phyloP scores from a whole-genome alignment of 345 rosid species.

The Litchi chinensis region DNA sequence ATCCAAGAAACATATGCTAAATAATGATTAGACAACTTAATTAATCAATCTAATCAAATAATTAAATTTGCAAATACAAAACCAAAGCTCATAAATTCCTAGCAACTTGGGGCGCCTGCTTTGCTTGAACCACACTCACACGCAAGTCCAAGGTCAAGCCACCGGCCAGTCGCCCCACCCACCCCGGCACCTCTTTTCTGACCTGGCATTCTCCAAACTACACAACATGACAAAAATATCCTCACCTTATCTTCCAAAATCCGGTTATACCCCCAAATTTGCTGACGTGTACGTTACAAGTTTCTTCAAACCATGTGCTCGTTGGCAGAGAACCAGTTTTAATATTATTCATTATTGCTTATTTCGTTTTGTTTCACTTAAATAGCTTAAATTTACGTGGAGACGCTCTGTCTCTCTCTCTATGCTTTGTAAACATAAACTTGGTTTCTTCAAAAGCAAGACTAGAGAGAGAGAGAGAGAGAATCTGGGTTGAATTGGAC shows the following conservation, averaged over 20 bases:
- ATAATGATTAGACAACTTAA: not conserved
- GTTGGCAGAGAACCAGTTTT: slow-evolving; percentile 1
- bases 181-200: slow-evolving; percentile 28
- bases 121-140: slow-evolving; percentile 34
- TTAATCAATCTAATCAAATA: not conserved
- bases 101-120: slow-evolving; percentile 4
- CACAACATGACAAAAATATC: not conserved
- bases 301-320: not conserved
- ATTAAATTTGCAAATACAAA: not conserved
- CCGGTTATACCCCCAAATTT: not conserved
- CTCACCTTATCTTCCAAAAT: not conserved
- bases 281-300: no score
- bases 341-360: no score
- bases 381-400: not conserved
- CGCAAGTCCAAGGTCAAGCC: slow-evolving; percentile 33
- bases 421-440: not conserved
- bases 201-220: slow-evolving; percentile 30
- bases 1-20: not conserved
- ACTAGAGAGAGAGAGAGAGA: slow-evolving; percentile 22
- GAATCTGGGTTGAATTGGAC: not conserved
- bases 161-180: slow-evolving; percentile 36
- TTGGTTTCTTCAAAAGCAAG: slow-evolving; percentile 13
- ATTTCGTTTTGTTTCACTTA: not conserved
- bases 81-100: not conserved
- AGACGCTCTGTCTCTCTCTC: not conserved